phyloP scores from a whole-genome alignment of 2,329 filamentous ascomycete species.

The Fusarium foetens region DNA sequence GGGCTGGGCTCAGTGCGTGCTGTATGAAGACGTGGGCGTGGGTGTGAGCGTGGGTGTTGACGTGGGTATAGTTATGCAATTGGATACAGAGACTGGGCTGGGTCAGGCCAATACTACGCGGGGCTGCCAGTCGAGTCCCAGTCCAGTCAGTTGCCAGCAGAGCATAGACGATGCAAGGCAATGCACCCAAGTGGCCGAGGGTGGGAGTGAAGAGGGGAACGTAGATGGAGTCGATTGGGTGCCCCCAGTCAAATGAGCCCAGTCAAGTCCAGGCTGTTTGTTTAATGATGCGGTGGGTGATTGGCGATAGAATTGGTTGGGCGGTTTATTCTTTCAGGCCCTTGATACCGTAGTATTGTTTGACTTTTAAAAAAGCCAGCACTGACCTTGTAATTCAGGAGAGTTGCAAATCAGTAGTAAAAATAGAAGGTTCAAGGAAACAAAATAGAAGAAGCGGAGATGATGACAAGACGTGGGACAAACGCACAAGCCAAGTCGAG shows the following conservation, averaged over 20 bases:
- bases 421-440: constrained; percentile 30
- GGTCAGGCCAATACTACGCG: constrained; percentile 41
- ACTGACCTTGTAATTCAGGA: constrained; percentile 21
- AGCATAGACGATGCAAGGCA: constrained; percentile 43
- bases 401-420: background rate
- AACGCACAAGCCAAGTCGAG: background rate
- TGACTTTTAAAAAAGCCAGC: constrained; percentile 3
- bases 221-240: constrained; percentile 36
- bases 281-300: constrained; percentile 29
- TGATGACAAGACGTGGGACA: constrained; percentile 13
- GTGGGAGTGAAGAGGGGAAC: constrained; percentile 34
- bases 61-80: constrained; percentile 34
- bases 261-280: constrained; percentile 6
- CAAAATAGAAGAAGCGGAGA: constrained; percentile 32
- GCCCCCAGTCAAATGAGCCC: constrained; percentile 20
- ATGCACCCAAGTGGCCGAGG: constrained; percentile 45
- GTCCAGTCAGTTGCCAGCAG: constrained; percentile 5
- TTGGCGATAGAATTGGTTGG: background rate
- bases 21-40: constrained; percentile 15
- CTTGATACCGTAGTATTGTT: background rate
- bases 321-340: constrained; percentile 10
- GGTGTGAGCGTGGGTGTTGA: constrained; percentile 23
- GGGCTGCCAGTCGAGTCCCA: constrained; percentile 42
- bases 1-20: constrained; percentile 23
- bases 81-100: constrained; percentile 19